Percentiles rank a stretch among this genome's conserved stretches.
Evolutionary conservation across 768 basidiomycete genomes (phyloP).

Genomic region (Tephrocybe sp.): DNA sequence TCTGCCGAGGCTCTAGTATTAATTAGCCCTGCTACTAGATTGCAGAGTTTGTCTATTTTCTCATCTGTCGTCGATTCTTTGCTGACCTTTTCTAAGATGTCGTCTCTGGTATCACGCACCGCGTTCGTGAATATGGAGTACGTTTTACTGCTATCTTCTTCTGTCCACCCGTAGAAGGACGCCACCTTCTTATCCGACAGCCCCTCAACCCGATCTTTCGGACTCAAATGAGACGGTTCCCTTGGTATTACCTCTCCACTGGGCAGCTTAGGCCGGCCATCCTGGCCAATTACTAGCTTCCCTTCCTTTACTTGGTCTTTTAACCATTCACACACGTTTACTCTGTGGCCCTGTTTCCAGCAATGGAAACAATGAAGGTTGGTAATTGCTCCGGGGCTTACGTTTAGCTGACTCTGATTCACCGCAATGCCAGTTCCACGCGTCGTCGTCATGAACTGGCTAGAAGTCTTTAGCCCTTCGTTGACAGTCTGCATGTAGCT

Average conservation of each 20-base stretch:
- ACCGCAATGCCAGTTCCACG: not conserved
- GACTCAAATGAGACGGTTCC: not conserved
- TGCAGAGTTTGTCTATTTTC: too few species aligned
- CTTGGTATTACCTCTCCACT: not conserved
- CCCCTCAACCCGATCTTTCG: not conserved
- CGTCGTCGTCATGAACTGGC: not conserved
- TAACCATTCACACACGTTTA: too few species aligned
- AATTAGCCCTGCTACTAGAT: too few species aligned
- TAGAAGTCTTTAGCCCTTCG: not conserved
- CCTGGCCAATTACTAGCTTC: not conserved
- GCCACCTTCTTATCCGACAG: not conserved
- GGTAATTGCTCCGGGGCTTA: not conserved
- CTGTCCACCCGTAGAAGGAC: not conserved
- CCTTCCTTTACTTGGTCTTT: too few species aligned
- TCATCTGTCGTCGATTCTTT: too few species aligned
- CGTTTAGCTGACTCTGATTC: too few species aligned
- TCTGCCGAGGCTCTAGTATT: too few species aligned
- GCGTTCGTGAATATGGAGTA: not conserved
- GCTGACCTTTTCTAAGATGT: too few species aligned
- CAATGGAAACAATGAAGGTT: not conserved
- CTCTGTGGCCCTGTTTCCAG: too few species aligned
- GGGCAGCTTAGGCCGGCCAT: not conserved
- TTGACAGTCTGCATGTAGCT: not conserved
- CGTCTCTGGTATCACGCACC: too few species aligned
- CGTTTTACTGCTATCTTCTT: not conserved